A percentile compares a stretch with the other conserved stretches of the same genome.
Evolutionary conservation across 345 rosid species (phyloP).

Genomic region (Melaleuca alternifolia): DNA sequence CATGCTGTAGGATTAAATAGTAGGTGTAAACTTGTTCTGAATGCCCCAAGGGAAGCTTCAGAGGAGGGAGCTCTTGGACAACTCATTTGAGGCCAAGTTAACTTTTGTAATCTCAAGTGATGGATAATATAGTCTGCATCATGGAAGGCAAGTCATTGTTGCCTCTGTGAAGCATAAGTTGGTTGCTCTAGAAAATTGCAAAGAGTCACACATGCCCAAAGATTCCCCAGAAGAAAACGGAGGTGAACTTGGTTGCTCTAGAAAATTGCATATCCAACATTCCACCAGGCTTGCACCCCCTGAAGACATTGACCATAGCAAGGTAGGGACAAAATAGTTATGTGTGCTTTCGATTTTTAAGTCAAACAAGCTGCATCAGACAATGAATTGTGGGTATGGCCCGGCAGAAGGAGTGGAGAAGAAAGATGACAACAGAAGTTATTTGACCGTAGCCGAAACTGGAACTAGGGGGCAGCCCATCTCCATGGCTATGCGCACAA

Average conservation of each 20-base stretch:
- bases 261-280: slow-evolving; percentile 37
- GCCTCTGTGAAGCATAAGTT: background rate
- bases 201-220: slow-evolving; percentile 42
- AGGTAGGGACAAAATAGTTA: background rate
- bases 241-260: slow-evolving; percentile 68
- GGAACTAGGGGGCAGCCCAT: slow-evolving; percentile 80
- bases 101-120: background rate
- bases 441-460: slow-evolving; percentile 92
- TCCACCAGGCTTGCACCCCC: slow-evolving; percentile 87
- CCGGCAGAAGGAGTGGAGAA: no score
- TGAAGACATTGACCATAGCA: slow-evolving; percentile 48
- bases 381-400: background rate
- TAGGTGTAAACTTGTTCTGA: background rate
- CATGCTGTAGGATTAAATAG: background rate
- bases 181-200: background rate
- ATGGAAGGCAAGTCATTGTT: background rate
- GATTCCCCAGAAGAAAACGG: slow-evolving; percentile 73
- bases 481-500: slow-evolving; percentile 76
- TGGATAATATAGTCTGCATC: background rate
- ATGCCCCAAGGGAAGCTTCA: background rate
- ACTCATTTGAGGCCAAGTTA: background rate
- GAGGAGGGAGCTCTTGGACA: background rate
- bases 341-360: background rate
- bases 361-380: background rate
- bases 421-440: background rate